Evolutionary conservation across 495 filamentous ascomycete genomes (phyloP).

Genomic region (Physcia stellaris): DNA sequence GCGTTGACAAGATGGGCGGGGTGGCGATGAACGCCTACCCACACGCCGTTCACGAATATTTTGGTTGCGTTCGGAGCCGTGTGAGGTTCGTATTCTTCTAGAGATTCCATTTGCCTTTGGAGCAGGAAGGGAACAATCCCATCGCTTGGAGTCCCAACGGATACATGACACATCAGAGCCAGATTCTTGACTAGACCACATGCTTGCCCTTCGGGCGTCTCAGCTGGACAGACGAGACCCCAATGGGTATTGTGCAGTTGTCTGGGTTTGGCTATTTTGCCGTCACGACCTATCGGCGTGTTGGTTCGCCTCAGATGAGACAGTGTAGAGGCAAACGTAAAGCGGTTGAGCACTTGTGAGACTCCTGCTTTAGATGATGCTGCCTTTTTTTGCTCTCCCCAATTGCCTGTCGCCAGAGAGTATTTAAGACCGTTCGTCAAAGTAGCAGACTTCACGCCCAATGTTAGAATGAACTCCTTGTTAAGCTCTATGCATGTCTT

Average conservation of each 20-base stretch:
- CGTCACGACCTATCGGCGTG: constrained; percentile 92
- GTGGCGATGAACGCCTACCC: constrained; percentile 84
- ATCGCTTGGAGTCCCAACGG: constrained; percentile 76
- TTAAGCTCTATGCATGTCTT: constrained; percentile 82
- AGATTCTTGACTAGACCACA: constrained; percentile 98
- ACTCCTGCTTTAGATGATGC: constrained; percentile 88
- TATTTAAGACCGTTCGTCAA: constrained; percentile 92
- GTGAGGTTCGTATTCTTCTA: constrained; percentile 90
- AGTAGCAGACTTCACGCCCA: constrained; percentile 82
- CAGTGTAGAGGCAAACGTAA: constrained; percentile 90
- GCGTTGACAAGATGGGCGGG: constrained; percentile 65
- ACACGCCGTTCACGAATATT: constrained; percentile 94
- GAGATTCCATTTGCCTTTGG: constrained; percentile 81
- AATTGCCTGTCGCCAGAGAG: constrained; percentile 96
- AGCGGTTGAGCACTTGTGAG: constrained; percentile 94
- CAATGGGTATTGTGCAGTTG: constrained; percentile 99
- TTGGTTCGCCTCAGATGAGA: constrained; percentile 96
- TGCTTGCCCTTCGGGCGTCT: constrained; percentile 96
- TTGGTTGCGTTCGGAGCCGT: constrained; percentile 87
- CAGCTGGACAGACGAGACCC: constrained; percentile 93
- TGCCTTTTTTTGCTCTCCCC: constrained; percentile 99
- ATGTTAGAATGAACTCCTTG: constrained; percentile 72
- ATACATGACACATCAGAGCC: constrained; percentile 95
- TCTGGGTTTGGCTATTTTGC: constrained; percentile 94
- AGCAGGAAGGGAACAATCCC: constrained; percentile 93